Evolutionary conservation across 2,329 filamentous ascomycete species (phyloP).

Genomic region (Malbranchea cinnamomea): DNA sequence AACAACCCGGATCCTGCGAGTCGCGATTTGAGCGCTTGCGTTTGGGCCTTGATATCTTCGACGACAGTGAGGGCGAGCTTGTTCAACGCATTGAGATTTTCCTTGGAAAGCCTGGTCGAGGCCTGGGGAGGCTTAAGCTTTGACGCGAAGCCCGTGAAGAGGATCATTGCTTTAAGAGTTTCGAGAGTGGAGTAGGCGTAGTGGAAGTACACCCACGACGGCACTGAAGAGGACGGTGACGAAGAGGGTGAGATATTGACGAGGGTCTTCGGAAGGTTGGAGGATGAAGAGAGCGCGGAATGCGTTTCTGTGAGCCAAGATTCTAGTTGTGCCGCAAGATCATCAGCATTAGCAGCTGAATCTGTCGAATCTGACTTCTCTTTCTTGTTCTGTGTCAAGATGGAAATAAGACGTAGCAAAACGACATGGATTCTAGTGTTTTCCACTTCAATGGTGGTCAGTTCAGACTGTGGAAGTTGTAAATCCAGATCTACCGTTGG

Average conservation of each 20-base stretch:
- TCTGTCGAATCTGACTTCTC: too few relatives aligned
- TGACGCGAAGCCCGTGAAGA: conserved; percentile 17
- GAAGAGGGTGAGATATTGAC: conserved; percentile 8
- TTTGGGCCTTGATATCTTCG: conserved; percentile 21
- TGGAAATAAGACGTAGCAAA: conserved; percentile 19
- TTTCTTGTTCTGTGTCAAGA: not conserved
- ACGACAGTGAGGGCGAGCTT: conserved; percentile 15
- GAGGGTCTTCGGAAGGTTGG: not conserved
- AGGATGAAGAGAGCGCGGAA: conserved; percentile 1
- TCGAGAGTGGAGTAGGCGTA: conserved; percentile 24
- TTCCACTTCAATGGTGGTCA: conserved; percentile 22
- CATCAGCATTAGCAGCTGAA: too few relatives aligned
- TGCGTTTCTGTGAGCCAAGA: conserved; percentile 8
- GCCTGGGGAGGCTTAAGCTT: conserved; percentile 15
- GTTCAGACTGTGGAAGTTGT: conserved; percentile 15
- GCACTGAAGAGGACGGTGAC: conserved; percentile 16
- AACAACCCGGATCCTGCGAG: conserved; percentile 27
- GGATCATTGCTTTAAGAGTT: conserved; percentile 24
- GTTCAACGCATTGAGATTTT: conserved; percentile 18
- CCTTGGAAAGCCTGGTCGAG: conserved; percentile 18
- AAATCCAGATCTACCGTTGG: conserved; percentile 3
- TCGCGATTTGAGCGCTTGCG: conserved; percentile 21
- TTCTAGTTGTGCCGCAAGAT: conserved; percentile 6
- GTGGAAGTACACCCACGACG: conserved; percentile 30
- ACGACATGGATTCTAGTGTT: conserved; percentile 19